These are phyloP conservation scores for Senna siamea DNA, from an alignment of 306 rosid species.

Conservation along the genomic window DNA sequence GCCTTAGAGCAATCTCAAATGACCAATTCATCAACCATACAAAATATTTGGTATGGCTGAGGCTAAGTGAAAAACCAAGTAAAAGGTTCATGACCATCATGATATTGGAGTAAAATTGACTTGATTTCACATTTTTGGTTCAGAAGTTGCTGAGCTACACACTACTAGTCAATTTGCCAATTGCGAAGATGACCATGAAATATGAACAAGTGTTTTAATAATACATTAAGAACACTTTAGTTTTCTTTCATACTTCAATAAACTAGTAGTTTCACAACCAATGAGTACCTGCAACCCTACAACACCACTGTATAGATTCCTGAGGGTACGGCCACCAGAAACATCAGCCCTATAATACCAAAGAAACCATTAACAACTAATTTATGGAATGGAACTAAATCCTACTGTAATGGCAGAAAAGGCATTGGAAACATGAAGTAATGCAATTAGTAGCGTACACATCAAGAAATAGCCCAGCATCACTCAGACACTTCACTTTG, in stretches of 20 bases:
- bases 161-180: too few species aligned
- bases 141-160: too few species aligned
- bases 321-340: constrained; percentile 68
- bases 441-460: constrained; percentile 58
- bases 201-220: too few species aligned
- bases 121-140: too few species aligned
- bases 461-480: constrained; percentile 92
- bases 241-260: too few species aligned
- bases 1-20: too few species aligned
- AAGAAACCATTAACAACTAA: constrained; percentile 17
- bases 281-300: constrained; percentile 74
- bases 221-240: background rate
- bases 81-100: too few species aligned
- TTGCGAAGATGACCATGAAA: too few species aligned
- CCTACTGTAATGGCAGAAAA: constrained; percentile 2
- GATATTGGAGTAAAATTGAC: too few species aligned
- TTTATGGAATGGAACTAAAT: constrained; percentile 1
- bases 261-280: background rate
- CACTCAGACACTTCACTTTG: constrained; percentile 89
- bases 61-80: too few species aligned
- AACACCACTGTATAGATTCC: constrained; percentile 70
- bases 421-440: constrained; percentile 20
- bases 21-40: too few species aligned
- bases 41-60: too few species aligned
- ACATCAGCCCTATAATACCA: constrained; percentile 62